Conservation (phyloP, 768 basidiomycete genomes). For the Pleurotus salmoneostramineus region DNA sequence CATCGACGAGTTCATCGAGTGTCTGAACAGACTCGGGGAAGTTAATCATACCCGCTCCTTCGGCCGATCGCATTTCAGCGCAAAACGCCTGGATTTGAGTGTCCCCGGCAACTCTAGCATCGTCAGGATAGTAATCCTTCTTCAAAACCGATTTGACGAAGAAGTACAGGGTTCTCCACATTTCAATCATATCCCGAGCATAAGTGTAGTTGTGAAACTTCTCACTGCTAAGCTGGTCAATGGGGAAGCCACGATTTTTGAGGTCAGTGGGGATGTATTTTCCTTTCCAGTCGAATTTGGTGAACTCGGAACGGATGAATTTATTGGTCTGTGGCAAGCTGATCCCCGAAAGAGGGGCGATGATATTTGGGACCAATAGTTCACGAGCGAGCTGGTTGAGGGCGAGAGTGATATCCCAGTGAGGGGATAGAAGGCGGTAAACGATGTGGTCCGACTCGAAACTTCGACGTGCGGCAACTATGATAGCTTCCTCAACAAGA, state of each 20-base stretch:
- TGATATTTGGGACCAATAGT: conserved; percentile 21
- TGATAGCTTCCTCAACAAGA: conserved; percentile 25
- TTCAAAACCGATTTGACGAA: conserved; percentile 18
- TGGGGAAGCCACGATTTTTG: conserved; percentile 21
- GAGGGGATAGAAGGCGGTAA: conserved; percentile 21
- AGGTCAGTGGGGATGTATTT: conserved; percentile 24
- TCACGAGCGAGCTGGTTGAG: conserved; percentile 21
- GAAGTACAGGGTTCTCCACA: conserved; percentile 22
- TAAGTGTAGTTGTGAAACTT: conserved; percentile 27
- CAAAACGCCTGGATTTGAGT: conserved; percentile 16
- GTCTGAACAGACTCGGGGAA: conserved; percentile 21
- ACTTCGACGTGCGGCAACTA: conserved; percentile 24
- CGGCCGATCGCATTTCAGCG: conserved; percentile 14
- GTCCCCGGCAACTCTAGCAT: conserved; percentile 18
- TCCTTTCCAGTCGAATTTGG: conserved; percentile 20
- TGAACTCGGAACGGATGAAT: conserved; percentile 17
- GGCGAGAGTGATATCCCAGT: conserved; percentile 25
- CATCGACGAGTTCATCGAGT: conserved; percentile 22
- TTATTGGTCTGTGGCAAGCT: conserved; percentile 12
- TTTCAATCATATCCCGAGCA: conserved; percentile 19
- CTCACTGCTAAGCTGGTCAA: conserved; percentile 17
- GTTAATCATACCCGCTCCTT: conserved; percentile 17
- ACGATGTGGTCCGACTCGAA: conserved; percentile 19
- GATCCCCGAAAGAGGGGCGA: conserved; percentile 17
- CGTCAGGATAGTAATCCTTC: conserved; percentile 14